Percentiles rank a stretch among this genome's conserved stretches.
phyloP scores from a whole-genome alignment of 192 early-diverging fungal species.

The Polychytrium aggregatum region DNA sequence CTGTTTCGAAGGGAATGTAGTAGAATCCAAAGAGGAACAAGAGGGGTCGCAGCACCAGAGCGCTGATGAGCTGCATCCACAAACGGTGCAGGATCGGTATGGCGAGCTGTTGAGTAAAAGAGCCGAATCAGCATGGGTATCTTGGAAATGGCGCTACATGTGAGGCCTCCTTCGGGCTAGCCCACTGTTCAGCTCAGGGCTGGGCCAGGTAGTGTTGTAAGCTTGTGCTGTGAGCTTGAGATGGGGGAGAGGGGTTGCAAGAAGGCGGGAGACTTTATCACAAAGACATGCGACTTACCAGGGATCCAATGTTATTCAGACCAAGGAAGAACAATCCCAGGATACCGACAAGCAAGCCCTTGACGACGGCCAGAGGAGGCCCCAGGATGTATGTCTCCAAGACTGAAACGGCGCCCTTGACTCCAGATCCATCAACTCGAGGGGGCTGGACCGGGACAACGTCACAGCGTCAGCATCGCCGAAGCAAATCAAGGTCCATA shows the following conservation, averaged over 20 bases:
- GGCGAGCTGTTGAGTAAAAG: no score
- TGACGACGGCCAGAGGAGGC: conserved; percentile 13
- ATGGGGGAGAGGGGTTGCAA: no score
- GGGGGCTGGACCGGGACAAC: conserved; percentile 2
- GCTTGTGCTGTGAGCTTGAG: no score
- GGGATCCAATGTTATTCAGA: neutral
- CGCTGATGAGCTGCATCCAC: neutral
- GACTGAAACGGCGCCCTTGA: neutral
- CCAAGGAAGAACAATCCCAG: neutral
- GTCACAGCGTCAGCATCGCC: no score
- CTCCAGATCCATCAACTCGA: neutral
- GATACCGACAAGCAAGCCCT: neutral
- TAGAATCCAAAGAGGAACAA: conserved; percentile 66
- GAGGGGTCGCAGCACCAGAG: conserved; percentile 32
- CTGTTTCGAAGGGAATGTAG: conserved; percentile 48
- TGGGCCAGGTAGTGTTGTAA: no score
- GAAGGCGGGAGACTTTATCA: neutral
- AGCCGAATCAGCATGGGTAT: no score
- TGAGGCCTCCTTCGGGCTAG: no score
- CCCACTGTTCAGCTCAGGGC: no score
- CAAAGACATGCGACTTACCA: no score
- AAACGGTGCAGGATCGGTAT: neutral
- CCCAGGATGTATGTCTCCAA: conserved; percentile 14
- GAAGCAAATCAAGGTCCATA: no score
- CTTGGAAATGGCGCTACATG: no score